Evolutionary conservation across 129 eudicot species (phyloP), one percentile per base, ranked within the genome.

Genomic region (Pittosporum tobira): DNA sequence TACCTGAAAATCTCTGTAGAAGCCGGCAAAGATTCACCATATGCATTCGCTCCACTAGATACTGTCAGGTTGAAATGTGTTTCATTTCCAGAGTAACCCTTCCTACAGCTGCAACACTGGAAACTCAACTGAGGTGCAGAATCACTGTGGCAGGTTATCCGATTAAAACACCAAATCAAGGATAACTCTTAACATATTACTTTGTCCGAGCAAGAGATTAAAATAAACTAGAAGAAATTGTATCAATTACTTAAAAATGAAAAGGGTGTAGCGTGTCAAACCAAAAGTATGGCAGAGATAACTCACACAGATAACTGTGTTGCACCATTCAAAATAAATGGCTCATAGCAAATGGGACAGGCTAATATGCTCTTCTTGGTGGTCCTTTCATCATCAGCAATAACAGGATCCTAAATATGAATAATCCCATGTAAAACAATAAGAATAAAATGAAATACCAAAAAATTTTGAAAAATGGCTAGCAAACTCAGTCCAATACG

Each of bases 1-100:
- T 66, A 90, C 98, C 98, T 90, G 72, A 90, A 90, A 46, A 90
- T 52, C 82, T 90, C 94, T 43, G 98, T 83, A 25, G 94, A 81
- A 66, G 73, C 85, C 2, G 98, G 84, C 80, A 43, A 63, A 53
- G 74, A 56, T 67, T 79, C 94, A 43, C 78, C 87, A 64, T 80
- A 83, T 31, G 57, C 80, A 70, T 76, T 78, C 71, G 84, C 62
- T 22, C 89, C 95, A 66, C 94, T 77, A 21, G 81, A 66, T 51
- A 84, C 65, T 51, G 98, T 90, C 51, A 90, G 77, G 59, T 90
- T 88, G 50, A 90, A 71, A 70, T 86, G 73, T 44, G 83, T 75
- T 61, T 74, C 83, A 19, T 80, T 86, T 54, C 88, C 83, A 57
- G 51, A 62, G 83, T 85, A 90, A 1, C 59, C 56, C 77, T 83